Evolutionary conservation across 2,329 filamentous ascomycete species (phyloP).

Genomic region (Thelonectria discophora): DNA sequence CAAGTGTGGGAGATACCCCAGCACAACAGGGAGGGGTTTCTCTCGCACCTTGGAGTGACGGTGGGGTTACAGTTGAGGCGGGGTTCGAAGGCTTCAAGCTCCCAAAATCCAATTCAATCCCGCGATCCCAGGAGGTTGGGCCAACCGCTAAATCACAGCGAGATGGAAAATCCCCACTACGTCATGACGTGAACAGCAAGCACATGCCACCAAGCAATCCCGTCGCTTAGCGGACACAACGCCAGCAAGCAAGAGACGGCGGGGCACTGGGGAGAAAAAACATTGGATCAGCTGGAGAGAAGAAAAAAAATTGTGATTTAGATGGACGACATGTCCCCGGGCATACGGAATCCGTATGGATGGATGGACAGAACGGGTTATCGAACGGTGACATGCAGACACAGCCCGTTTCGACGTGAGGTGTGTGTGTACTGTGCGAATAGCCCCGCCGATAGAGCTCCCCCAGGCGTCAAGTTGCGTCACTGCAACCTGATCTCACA

Average conservation of each 20-base stretch:
- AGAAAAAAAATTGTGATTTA: neutral
- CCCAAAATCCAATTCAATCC: constrained; percentile 14
- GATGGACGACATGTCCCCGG: neutral
- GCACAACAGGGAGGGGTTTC: constrained; percentile 19
- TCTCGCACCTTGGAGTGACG: neutral
- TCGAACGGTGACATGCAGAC: neutral
- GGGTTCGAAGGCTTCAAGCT: neutral
- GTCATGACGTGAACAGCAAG: constrained; percentile 9
- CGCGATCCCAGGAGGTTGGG: constrained; percentile 13
- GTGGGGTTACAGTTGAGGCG: constrained; percentile 15
- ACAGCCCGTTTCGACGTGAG: neutral
- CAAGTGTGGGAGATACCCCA: constrained; percentile 19
- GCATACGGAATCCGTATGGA: neutral
- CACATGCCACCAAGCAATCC: constrained; percentile 10
- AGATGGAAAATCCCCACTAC: constrained; percentile 5
- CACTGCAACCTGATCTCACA: constrained; percentile 19
- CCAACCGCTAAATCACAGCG: neutral
- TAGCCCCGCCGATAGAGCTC: constrained; percentile 2
- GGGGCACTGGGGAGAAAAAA: neutral
- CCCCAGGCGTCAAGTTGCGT: constrained; percentile 7
- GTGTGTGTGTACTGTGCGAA: neutral
- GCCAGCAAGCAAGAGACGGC: neutral
- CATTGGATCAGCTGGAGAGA: neutral
- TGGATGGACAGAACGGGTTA: no score
- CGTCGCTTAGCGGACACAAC: neutral